Evolutionary conservation across 2,329 filamentous ascomycete genomes (phyloP), one percentile per base, ranked within the genome.

Genomic region (Colletotrichum musicola): DNA sequence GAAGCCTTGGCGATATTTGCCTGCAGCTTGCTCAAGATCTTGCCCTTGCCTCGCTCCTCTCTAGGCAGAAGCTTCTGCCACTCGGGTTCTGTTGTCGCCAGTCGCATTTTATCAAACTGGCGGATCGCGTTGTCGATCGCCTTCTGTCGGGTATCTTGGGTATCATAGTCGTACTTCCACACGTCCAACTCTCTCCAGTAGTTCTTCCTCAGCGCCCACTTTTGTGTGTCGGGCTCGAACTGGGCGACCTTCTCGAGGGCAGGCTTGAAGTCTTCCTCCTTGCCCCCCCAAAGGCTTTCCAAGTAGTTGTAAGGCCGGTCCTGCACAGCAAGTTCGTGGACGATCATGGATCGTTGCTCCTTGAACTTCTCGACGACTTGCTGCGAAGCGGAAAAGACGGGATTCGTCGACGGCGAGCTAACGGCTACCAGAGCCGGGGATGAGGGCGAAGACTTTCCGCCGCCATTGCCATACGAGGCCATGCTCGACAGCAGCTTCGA

Each of bases 111-210:
- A 76, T 91, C 89, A 71, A 86, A 91, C 62, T 85, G 80, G 68
- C 82, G 84, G 65, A 90, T 83, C 14, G 89, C 89, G 72, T 89
- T 85, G 78, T 92, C 83, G 75, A 91, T 86, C 70, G 87, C 85
- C 73, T 84, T 79, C 75, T 93, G 82, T 35, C 89, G 85, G 69
- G 89, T 84, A 38, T 86, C 83, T 18, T 83, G 78, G 44, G 77
- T 81, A 51, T 81, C 80, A 74, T 91, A 91, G 30, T 85, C 80
- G 75, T 89, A 90, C 65, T 83, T 85, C 84, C 86, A 91, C 22
- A 90, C 86, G 72, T 91, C 88, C 14, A 91, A 82, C 71, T 91
- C 89, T 76, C 86, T 90, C 84, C 86, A 91, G 70, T 84, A 87
- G 25, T 82, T 79, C 77, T 87, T 88, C 69, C 85, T 84, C 72